Base-by-base conservation (phyloP, 1,284 basidiomycete species). In the Schizopora paradoxa region DNA sequence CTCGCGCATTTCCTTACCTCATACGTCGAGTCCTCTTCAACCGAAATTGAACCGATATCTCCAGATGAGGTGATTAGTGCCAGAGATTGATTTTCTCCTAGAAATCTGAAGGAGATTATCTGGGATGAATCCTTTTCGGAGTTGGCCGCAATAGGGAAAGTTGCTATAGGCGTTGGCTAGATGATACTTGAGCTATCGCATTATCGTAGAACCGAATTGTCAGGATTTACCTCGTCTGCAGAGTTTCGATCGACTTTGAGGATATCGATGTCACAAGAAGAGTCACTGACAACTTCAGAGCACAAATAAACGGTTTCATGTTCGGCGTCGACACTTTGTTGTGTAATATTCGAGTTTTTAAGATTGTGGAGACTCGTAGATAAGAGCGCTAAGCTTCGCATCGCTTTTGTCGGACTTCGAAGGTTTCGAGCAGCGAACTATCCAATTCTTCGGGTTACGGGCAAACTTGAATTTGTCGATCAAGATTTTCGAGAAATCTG, bases 181-280 rank as follows among this genome's bases (percentile, higher is more conserved):
- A 38, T 23, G 14, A 35, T 8, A 42, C 26, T 33, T 29, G 13
- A 34, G 14, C 18, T 29, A 31, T 41, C 40, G 32, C 13, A 23
- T 22, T 32, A 41, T 6, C 19, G n/a, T 33, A 28, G 29, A 37
- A 25, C 40, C 22, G 6, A 26, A 10, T n/a, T 33, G 35, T 3
- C 23, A 16, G 31, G 21, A 44, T 55, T 48, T 38, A 56, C 58
- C 44, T 57, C 45, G 23, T 49, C 49, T 33, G 56, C 57, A 13
- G 56, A 51, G 14, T 53, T 52, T 7, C 56, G 56, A 0, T 62
- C 55, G 21, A 77, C 58, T 57, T 67, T 76, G 69, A 82, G 81
- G 41, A 90, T 61, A 46, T 80, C 72, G 8, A 87, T 66, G 28
- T 77, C 72, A 5, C n/a, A n/a, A n/a, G n/a, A n/a, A n/a, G n/a